phyloP scores from a whole-genome alignment of 2,329 filamentous ascomycete species.

The Nannizzia gypsea region DNA sequence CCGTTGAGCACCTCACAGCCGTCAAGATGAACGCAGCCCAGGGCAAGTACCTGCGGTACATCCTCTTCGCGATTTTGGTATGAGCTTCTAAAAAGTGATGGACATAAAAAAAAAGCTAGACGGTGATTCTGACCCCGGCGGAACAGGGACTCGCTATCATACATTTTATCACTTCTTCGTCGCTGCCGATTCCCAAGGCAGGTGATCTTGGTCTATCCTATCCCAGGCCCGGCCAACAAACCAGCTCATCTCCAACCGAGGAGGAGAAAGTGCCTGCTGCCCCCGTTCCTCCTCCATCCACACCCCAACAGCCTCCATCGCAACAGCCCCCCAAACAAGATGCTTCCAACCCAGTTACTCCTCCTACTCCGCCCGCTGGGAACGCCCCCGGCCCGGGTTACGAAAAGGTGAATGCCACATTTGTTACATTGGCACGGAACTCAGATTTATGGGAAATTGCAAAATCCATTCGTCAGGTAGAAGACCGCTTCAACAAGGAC shows the following conservation, averaged over 20 bases:
- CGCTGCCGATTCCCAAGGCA: constrained; percentile 21
- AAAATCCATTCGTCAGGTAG: constrained; percentile 86
- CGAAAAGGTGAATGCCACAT: constrained; percentile 87
- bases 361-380: constrained; percentile 39
- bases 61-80: constrained; percentile 75
- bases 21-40: constrained; percentile 22
- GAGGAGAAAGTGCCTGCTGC: background rate
- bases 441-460: constrained; percentile 93
- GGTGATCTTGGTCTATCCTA: constrained; percentile 11
- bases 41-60: constrained; percentile 42
- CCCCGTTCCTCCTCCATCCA: background rate
- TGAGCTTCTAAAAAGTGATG: constrained; percentile 34
- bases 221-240: background rate
- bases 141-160: constrained; percentile 52
- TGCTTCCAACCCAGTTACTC: background rate
- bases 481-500: constrained; percentile 94
- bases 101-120: background rate
- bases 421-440: constrained; percentile 91
- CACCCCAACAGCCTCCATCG: background rate
- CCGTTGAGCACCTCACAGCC: background rate
- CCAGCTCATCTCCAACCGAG: background rate
- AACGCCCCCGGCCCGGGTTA: background rate
- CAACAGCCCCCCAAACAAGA: background rate
- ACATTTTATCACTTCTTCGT: constrained; percentile 64
- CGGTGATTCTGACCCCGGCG: background rate